Evolutionary conservation across 2,329 filamentous ascomycete genomes (phyloP).

Genomic region (Alternaria burnsii): DNA sequence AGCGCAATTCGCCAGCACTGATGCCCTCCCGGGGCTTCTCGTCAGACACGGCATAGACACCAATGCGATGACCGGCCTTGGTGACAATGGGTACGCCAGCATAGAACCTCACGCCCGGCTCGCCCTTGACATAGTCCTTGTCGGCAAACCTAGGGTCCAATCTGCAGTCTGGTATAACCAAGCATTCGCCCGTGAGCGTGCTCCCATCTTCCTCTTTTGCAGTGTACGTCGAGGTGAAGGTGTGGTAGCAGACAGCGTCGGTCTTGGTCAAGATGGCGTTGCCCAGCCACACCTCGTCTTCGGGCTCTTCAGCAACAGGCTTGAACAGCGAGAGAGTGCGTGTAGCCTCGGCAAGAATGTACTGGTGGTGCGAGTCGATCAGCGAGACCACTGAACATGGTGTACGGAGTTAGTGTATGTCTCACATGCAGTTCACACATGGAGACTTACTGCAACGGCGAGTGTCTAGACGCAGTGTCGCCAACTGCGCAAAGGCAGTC

Average conservation of each 20-base stretch:
- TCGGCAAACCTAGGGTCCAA: slow-evolving; percentile 35
- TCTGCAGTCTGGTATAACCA: slow-evolving; percentile 40
- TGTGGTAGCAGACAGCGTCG: slow-evolving; percentile 43
- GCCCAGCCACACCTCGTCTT: slow-evolving; percentile 44
- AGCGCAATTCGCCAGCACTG: slow-evolving; percentile 35
- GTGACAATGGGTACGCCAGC: slow-evolving; percentile 45
- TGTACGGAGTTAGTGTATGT: too few species aligned
- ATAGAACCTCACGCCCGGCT: slow-evolving; percentile 44
- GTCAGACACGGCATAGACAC: slow-evolving; percentile 44
- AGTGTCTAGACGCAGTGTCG: slow-evolving; percentile 43
- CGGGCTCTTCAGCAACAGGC: slow-evolving; percentile 28
- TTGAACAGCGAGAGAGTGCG: slow-evolving; percentile 45
- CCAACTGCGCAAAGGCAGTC: slow-evolving; percentile 50
- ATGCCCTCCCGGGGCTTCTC: slow-evolving; percentile 38
- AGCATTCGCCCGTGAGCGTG: slow-evolving; percentile 25
- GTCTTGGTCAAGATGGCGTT: slow-evolving; percentile 40
- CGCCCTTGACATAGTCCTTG: slow-evolving; percentile 35
- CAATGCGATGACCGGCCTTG: slow-evolving; percentile 41
- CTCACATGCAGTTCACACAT: too few species aligned
- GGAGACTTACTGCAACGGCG: slow-evolving; percentile 8
- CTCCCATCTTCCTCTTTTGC: slow-evolving; percentile 32
- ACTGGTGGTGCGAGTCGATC: slow-evolving; percentile 48
- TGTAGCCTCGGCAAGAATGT: slow-evolving; percentile 52
- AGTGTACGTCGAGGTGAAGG: slow-evolving; percentile 36
- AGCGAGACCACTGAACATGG: slow-evolving; percentile 41